Evolutionary conservation across 2,329 filamentous ascomycete genomes (phyloP), one percentile per base, ranked within the genome.

Genomic region (Verticillium longisporum): DNA sequence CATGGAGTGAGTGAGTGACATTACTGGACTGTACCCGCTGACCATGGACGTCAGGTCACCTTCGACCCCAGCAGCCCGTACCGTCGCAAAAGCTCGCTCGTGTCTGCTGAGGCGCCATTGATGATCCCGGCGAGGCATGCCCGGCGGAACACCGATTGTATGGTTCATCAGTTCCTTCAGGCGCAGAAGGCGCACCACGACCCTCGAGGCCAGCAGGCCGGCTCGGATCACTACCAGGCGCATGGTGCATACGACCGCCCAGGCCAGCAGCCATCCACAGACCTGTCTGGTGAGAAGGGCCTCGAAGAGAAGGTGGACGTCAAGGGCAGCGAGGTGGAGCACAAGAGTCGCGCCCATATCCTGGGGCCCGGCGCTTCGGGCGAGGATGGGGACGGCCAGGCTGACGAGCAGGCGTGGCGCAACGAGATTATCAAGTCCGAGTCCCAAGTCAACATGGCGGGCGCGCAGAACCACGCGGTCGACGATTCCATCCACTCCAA

Each of bases 101-200:
- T 88, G 13, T 71, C 78, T 4, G 75, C 76, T 57, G 84, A 88
- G 34, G 68, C 75, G 2, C 67, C 73, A 15, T 64, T 69, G 7
- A 59, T 59, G 41, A 36, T 45, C 14, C 77, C 77, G 5, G n/a
- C 45, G n/a, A n/a, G 45, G 7, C 21, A 53, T 13, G 45, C 65
- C 75, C 34, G 64, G 61, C 37, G 72, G 74, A 79, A 79, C 66
- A 82, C 82, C 13, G 83, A 86, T 68, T 89, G 86, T 66, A 78
- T 88, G 41, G 86, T 89, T 36, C 87, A 89, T 69, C 83, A 87
- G 61, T 80, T 88, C 58, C 78, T 89, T 63, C 85, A 88, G 59
- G 79, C 74, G 56, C 84, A 88, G 68, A 73, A 70, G 18, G 54
- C 54, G 14, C 21, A 55, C 15, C 53, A 33, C 38, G 38, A 45